Evolutionary conservation across 345 rosid species (phyloP), one percentile per base, ranked within the genome.

Genomic region (Salix arbutifolia): DNA sequence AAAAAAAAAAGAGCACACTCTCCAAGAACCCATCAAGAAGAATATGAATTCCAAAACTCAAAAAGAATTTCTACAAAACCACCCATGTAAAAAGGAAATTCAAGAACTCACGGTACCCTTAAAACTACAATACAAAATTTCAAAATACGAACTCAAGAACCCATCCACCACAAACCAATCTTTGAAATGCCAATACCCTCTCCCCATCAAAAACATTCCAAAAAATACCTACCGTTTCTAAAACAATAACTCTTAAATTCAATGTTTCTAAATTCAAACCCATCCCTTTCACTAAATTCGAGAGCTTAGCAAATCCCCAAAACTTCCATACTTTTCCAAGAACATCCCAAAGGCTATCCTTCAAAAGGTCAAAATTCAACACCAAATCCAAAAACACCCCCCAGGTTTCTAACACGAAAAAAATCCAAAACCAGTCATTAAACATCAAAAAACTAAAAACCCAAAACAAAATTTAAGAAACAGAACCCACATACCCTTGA

Each of bases 401-500:
- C 13, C 44, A 40, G 12, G 12, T 31, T 44, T 28, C 26, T 35
- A 73, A 18, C 2, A 53, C 69, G 7, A 65, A 65, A 31, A 30
- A 33, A 11, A 5, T 42, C 60, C 46, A 13, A 37, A 46, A 4
- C 40, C 35, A 65, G 21, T 50, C 46, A 17, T 61, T 31, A 48
- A 74, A 23, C 5, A 56, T 26, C 10, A 42, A 42, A 58, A 62
- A 74, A 16, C 28, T 26, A 30, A 65, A 77, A 77, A 52, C 38
- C 65, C 64, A 46, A 14, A 72, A 72, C 26, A 28, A 72, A 67
- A 3, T 28, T 61, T 23, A 21, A 58, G 62, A 44, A 67, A 23
- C 3, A 69, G 76, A 74, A 69, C 3, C 5, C 12, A 70, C 86
- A 50, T 86, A 86, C 92, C 90, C 98, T 17, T 92, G 94, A 76